phyloP scores from a whole-genome alignment of 495 filamentous ascomycete genomes.

The Aspergillus egyptiacus region DNA sequence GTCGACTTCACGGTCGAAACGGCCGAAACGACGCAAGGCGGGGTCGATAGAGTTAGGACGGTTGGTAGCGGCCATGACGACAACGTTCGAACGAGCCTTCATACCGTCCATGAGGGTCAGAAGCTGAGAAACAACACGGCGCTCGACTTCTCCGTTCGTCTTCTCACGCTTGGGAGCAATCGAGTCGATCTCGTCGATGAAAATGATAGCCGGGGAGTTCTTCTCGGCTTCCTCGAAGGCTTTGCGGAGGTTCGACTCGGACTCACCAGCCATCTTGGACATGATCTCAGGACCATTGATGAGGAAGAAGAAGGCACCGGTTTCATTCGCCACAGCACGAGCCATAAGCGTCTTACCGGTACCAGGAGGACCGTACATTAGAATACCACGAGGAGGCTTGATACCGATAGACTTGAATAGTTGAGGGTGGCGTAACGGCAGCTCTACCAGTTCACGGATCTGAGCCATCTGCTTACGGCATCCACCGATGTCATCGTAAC shows the following conservation, averaged over 20 bases:
- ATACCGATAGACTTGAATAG: conserved; percentile 99
- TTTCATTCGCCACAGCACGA: conserved; percentile 97
- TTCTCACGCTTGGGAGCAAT: conserved; percentile 99
- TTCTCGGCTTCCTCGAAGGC: conserved; percentile 99
- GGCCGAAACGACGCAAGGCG: conserved; percentile 86
- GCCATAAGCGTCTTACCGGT: conserved; percentile 99
- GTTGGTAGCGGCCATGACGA: conserved; percentile 98
- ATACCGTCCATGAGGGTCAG: conserved; percentile 99
- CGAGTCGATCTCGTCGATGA: conserved; percentile 98
- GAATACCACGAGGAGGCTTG: conserved; percentile 96
- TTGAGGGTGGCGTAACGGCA: conserved; percentile 92
- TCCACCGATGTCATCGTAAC: conserved; percentile 98
- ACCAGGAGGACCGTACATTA: conserved; percentile 95
- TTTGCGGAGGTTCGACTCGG: conserved; percentile 94
- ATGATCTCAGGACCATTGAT: conserved; percentile 99
- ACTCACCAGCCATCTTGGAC: conserved; percentile 99
- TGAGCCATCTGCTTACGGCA: conserved; percentile 99
- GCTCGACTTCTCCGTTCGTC: conserved; percentile 98
- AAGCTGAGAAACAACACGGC: conserved; percentile 95
- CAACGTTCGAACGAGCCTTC: conserved; percentile 97
- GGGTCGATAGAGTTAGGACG: conserved; percentile 95
- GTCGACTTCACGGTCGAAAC: conserved; percentile 97
- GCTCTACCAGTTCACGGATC: conserved; percentile 95
- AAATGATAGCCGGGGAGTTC: conserved; percentile 98
- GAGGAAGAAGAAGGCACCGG: conserved; percentile 97